These are phyloP conservation scores for Mycena citricolor DNA, from an alignment of 1,284 basidiomycete genomes.

Conservation along the genomic window DNA sequence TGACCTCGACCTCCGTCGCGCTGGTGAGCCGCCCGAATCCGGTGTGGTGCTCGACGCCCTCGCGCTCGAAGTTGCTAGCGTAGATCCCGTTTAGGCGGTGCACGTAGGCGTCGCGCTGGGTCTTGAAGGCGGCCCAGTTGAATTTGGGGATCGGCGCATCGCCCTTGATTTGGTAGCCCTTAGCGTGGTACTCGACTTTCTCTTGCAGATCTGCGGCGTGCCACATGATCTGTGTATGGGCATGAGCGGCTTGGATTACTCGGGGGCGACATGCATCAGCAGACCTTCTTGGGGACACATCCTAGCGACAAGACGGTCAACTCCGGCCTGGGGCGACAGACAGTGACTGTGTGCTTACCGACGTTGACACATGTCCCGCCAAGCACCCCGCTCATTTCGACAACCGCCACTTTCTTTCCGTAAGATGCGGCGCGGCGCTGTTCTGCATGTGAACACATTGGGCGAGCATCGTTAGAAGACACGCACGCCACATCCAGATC, in stretches of 20 bases:
- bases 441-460: too few relatives aligned
- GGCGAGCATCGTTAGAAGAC: too few relatives aligned
- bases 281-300: slow-evolving; percentile 86
- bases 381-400: slow-evolving; percentile 76
- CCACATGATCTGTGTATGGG: slow-evolving; percentile 88
- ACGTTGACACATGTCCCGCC: slow-evolving; percentile 98
- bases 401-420: slow-evolving; percentile 90
- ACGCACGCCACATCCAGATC: slow-evolving; percentile 73
- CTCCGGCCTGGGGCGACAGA: too few relatives aligned
- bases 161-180: slow-evolving; percentile 77
- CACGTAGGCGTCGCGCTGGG: slow-evolving; percentile 95
- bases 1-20: slow-evolving; percentile 66
- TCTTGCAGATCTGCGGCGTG: slow-evolving; percentile 94
- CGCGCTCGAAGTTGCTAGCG: slow-evolving; percentile 83
- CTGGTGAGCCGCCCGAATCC: slow-evolving; percentile 79
- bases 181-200: slow-evolving; percentile 74
- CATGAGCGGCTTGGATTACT: slow-evolving; percentile 6
- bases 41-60: slow-evolving; percentile 86
- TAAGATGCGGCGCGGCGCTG: slow-evolving; percentile 90
- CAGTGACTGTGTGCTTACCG: slow-evolving; percentile 56
- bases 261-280: slow-evolving; percentile 22
- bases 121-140: slow-evolving; percentile 90
- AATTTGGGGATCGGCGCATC: slow-evolving; percentile 59
- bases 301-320: slow-evolving; percentile 41
- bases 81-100: slow-evolving; percentile 91